Evolutionary conservation across 805 yeast species (phyloP).

Genomic region (Brettanomyces nanus): DNA sequence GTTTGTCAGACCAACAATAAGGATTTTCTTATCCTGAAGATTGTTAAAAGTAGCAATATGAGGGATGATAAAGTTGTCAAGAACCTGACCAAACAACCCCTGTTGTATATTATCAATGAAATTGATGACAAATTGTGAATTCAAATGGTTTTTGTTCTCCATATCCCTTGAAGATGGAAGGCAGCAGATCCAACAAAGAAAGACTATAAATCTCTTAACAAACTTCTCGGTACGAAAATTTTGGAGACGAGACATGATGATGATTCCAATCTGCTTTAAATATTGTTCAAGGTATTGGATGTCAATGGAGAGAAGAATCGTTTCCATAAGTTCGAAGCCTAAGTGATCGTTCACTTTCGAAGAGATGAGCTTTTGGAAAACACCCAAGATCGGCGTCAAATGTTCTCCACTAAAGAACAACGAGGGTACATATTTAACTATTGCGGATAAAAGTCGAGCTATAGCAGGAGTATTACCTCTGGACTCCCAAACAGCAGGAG

Average conservation of each 20-base stretch:
- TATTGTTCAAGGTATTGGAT: slow-evolving; percentile 40
- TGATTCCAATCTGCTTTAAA: slow-evolving; percentile 62
- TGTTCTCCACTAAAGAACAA: slow-evolving; percentile 31
- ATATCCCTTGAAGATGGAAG: slow-evolving; percentile 22
- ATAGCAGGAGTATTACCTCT: slow-evolving; percentile 92
- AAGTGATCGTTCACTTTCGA: slow-evolving; percentile 71
- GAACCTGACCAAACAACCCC: slow-evolving; percentile 46
- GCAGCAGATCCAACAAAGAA: slow-evolving; percentile 34
- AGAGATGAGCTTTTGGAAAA: slow-evolving; percentile 88
- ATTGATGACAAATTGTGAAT: slow-evolving; percentile 41
- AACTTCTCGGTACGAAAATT: slow-evolving; percentile 75
- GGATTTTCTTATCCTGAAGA: slow-evolving; percentile 34
- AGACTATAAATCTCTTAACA: slow-evolving; percentile 60
- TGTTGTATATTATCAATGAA: slow-evolving; percentile 70
- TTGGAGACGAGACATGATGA: slow-evolving; percentile 75
- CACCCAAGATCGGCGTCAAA: slow-evolving; percentile 82
- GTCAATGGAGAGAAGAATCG: slow-evolving; percentile 53
- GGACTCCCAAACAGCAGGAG: slow-evolving; percentile 92
- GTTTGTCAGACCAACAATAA: slow-evolving; percentile 41
- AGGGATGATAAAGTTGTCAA: slow-evolving; percentile 43
- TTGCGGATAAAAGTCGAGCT: slow-evolving; percentile 66
- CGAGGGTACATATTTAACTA: slow-evolving; percentile 41
- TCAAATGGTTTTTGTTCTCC: slow-evolving; percentile 19
- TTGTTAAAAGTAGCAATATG: slow-evolving; percentile 35
- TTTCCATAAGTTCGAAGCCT: slow-evolving; percentile 80